phyloP scores from a whole-genome alignment of 2,329 filamentous ascomycete genomes.

The Scolecobasidium constrictum region DNA sequence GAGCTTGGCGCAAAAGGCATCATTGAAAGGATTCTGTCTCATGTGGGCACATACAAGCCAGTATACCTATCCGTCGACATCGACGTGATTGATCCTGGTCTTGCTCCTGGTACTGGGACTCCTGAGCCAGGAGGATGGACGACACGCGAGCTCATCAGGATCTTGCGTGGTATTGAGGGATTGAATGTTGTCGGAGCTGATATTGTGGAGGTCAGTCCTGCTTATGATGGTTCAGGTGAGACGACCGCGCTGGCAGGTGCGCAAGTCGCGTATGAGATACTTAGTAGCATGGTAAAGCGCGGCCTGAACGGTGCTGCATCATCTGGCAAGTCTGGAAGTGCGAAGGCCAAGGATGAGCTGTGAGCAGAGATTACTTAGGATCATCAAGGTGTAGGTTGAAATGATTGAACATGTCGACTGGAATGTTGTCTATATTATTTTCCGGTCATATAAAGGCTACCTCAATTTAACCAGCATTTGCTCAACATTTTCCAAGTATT shows the following conservation, averaged over 20 bases:
- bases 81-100: slow-evolving; percentile 66
- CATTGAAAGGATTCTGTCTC: slow-evolving; percentile 56
- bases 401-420: too few relatives aligned
- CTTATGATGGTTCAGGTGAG: slow-evolving; percentile 72
- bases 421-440: too few relatives aligned
- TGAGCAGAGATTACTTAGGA: slow-evolving; percentile 11
- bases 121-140: slow-evolving; percentile 90
- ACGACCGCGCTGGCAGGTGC: slow-evolving; percentile 73
- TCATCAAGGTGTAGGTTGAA: too few relatives aligned
- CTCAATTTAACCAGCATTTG: slow-evolving; percentile 72
- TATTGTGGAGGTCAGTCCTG: slow-evolving; percentile 78
- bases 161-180: slow-evolving; percentile 69
- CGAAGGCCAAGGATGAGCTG: slow-evolving; percentile 16
- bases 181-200: slow-evolving; percentile 83
- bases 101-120: slow-evolving; percentile 71
- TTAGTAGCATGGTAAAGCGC: slow-evolving; percentile 63
- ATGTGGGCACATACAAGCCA: slow-evolving; percentile 62
- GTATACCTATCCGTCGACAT: slow-evolving; percentile 78
- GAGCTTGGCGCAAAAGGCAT: slow-evolving; percentile 65
- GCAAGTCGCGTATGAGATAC: slow-evolving; percentile 76
- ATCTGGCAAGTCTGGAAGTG: slow-evolving; percentile 2
- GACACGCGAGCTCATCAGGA: slow-evolving; percentile 73
- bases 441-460: too few relatives aligned
- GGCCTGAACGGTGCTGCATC: slow-evolving; percentile 31
- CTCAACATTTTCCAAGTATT: slow-evolving; percentile 73